Evolutionary conservation across 139 green algal species (phyloP), one percentile per base, ranked within the genome.

Genomic region (Chlorella sp.): DNA sequence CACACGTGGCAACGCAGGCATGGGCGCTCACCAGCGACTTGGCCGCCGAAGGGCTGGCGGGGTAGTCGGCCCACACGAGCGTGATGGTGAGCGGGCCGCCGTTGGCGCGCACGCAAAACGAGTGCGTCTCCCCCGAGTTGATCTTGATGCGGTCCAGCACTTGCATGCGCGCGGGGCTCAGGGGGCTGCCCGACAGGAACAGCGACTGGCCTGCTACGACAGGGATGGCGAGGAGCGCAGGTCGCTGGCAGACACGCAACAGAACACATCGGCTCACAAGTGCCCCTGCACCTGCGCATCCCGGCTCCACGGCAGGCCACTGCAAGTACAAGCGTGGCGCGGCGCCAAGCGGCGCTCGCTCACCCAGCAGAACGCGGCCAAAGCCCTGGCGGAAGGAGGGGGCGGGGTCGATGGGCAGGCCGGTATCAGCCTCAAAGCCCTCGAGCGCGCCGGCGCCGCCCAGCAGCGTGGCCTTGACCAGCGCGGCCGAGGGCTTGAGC

Each of bases 381-480:
- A 89, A 95, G 41, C 92, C 92, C 77, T 96, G 89, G 14, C 89
- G 51, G 48, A 85, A 87, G 38, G 81, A 85, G 40, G 92, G 91
- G 1, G 91, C 59, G 5, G 83, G 86, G 53, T 89, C 91, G 58
- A 96, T 72, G 7, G 88, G 91, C n/a, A 94, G 73, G 12, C 86
- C 86, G 2, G 65, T 86, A 48, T 82, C 80, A 0, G 71, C 68
- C 51, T 88, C 83, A 66, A 84, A 86, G 4, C 83, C 83, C 21
- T 50, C 48, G 12, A 88, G 53, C 45, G n/a, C 29, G 19, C 61
- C 65, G 7, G 83, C 83, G 4, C 83, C 86, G 35, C 75, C 90
- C 42, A 97, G 71, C 72, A 97, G 80, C 15, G 92, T 69, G 3
- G 90, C 93, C 79, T 98, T 98, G 67, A 97, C 61, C 9, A 98